Conservation (phyloP, 495 filamentous ascomycete species). For the Lasiosphaeria hispida region DNA sequence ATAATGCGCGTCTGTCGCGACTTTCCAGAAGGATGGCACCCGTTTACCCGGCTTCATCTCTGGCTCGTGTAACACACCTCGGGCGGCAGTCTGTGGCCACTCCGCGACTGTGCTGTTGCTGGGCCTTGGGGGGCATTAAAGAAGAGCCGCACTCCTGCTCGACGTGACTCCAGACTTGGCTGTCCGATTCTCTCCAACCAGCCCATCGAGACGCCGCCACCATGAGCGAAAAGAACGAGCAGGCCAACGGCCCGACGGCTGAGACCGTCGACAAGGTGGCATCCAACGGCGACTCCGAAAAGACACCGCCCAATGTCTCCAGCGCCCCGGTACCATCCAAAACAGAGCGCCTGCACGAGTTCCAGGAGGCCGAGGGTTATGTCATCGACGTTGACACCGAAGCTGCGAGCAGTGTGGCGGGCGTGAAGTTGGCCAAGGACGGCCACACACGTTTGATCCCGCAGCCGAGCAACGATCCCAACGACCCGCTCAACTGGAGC, state of each 20-base stretch:
- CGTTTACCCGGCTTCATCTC: slow-evolving; percentile 1
- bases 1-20: neutral
- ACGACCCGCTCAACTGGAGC: slow-evolving; percentile 62
- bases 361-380: slow-evolving; percentile 35
- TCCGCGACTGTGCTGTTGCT: neutral
- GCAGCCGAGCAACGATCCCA: slow-evolving; percentile 53
- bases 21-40: neutral
- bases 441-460: slow-evolving; percentile 56
- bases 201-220: neutral
- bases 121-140: neutral
- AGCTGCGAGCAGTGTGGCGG: slow-evolving; percentile 14
- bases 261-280: neutral
- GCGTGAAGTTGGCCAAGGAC: slow-evolving; percentile 41
- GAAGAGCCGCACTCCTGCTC: neutral
- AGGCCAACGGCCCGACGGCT: neutral
- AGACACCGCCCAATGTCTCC: neutral
- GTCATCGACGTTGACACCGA: slow-evolving; percentile 37
- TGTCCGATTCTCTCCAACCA: neutral
- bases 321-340: neutral
- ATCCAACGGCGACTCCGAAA: neutral
- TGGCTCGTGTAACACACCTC: neutral
- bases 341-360: slow-evolving; percentile 28
- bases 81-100: neutral
- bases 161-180: neutral
- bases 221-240: slow-evolving; percentile 2